Evolutionary conservation across 306 rosid species (phyloP).

Genomic region (Prunus campanulata): DNA sequence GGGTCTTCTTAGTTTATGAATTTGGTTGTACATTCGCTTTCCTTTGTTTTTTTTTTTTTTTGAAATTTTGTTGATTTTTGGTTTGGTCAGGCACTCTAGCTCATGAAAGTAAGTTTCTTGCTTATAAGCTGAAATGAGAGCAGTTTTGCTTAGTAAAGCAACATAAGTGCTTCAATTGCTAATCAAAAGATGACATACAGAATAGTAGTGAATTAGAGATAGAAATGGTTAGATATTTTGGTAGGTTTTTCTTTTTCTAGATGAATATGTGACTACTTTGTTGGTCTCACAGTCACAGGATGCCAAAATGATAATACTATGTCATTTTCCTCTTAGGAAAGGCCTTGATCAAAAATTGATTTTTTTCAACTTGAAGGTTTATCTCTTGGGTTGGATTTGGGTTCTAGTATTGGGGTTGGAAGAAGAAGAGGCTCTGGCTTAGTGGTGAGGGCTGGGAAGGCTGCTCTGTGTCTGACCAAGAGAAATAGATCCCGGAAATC

Average conservation of each 20-base stretch:
- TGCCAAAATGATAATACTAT: neutral
- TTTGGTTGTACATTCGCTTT: neutral
- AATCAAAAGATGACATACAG: neutral
- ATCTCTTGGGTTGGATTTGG: constrained; percentile 53
- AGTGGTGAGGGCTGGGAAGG: constrained; percentile 84
- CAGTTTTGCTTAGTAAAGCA: neutral
- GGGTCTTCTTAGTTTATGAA: neutral
- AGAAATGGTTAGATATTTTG: neutral
- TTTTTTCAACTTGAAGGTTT: neutral
- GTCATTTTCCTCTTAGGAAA: neutral
- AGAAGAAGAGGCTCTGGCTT: constrained; percentile 46
- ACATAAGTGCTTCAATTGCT: neutral
- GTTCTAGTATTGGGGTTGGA: constrained; percentile 38
- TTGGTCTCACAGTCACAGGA: neutral
- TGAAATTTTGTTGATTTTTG: neutral
- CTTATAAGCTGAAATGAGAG: neutral
- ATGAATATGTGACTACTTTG: neutral
- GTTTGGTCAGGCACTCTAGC: neutral
- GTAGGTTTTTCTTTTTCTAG: neutral
- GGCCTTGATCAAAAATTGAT: neutral
- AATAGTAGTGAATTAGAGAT: neutral
- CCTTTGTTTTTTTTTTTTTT: neutral
- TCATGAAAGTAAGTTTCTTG: neutral
- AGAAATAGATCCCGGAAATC: constrained; percentile 89
- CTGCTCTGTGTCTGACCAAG: constrained; percentile 78